A percentile compares a stretch with the other conserved stretches of the same genome.
Conservation (phyloP, 139 green algal genomes). For the Picochlorum sp. region DNA sequence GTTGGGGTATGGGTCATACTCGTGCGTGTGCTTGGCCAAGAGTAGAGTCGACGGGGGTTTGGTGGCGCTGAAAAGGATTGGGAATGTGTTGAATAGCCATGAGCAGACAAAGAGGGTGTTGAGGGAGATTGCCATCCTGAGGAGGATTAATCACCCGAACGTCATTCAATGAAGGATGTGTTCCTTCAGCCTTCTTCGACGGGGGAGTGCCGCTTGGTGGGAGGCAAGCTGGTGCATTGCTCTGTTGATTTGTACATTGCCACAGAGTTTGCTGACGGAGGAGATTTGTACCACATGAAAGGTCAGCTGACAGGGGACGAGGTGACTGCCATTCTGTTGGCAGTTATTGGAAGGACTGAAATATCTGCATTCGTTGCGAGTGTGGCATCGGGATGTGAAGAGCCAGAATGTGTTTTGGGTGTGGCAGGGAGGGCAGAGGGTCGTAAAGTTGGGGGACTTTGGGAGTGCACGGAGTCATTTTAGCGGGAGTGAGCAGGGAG, state of each 20-base stretch:
- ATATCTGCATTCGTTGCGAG: constrained; percentile 69
- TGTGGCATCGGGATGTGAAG: constrained; percentile 90
- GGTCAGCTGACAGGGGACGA: constrained; percentile 31
- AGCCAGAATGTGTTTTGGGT: constrained; percentile 72
- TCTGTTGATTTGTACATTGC: constrained; percentile 78
- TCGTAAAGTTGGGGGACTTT: constrained; percentile 80
- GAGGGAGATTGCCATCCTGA: constrained; percentile 84
- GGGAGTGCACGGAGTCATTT: constrained; percentile 49
- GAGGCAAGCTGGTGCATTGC: constrained; percentile 54
- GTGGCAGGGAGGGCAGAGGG: constrained; percentile 31
- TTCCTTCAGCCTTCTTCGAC: constrained; percentile 54
- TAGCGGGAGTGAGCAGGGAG: constrained; percentile 14
- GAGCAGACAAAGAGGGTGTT: constrained; percentile 77
- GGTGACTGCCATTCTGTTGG: constrained; percentile 60
- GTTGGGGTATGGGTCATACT: constrained; percentile 67
- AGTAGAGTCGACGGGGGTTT: constrained; percentile 49
- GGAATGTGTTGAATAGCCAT: constrained; percentile 60
- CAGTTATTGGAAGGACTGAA: constrained; percentile 56
- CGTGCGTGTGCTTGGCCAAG: constrained; percentile 51
- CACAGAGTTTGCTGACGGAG: constrained; percentile 61
- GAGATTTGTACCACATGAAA: constrained; percentile 48
- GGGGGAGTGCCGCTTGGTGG: constrained; percentile 38
- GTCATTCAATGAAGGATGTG: constrained; percentile 63
- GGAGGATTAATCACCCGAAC: constrained; percentile 65
- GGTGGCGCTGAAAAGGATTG: constrained; percentile 76